These are phyloP conservation scores for Apophysomyces variabilis DNA, from an alignment of 371 early-diverging fungal genomes.

Conservation along the genomic window DNA sequence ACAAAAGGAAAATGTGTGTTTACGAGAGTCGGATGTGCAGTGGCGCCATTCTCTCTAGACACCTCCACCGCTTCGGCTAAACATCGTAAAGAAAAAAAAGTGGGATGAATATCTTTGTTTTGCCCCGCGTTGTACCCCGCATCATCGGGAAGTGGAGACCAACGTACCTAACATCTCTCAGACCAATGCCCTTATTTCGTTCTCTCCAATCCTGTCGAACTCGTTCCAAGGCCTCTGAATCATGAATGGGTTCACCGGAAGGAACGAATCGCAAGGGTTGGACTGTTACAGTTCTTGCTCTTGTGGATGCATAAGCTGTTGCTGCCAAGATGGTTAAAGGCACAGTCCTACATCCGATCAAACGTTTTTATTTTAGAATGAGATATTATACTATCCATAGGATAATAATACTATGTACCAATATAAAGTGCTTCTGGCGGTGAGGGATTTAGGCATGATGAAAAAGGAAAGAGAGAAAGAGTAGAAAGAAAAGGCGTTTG, in stretches of 20 bases:
- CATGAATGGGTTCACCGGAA: slow-evolving; percentile 37
- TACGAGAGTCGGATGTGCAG: background rate
- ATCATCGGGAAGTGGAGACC: background rate
- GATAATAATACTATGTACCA: background rate
- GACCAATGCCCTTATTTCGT: slow-evolving; percentile 47
- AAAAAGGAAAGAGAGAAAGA: background rate
- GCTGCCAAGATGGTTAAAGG: slow-evolving; percentile 16
- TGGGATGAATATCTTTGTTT: background rate
- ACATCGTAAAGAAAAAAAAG: slow-evolving; percentile 2
- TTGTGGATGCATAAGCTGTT: slow-evolving; percentile 13
- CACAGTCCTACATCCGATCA: slow-evolving; percentile 14
- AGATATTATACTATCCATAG: background rate
- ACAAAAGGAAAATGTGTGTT: background rate
- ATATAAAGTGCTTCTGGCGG: background rate
- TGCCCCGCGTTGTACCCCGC: slow-evolving; percentile 11
- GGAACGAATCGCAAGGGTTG: slow-evolving; percentile 41
- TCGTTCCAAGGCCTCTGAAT: slow-evolving; percentile 42
- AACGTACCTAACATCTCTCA: slow-evolving; percentile 49
- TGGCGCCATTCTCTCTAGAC: slow-evolving; percentile 25
- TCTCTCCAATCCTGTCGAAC: slow-evolving; percentile 46
- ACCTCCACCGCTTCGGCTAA: slow-evolving; percentile 47
- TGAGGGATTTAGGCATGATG: background rate
- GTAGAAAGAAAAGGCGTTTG: background rate
- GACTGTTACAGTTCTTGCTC: slow-evolving; percentile 8
- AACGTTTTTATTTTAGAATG: background rate